phyloP scores from a whole-genome alignment of 345 rosid genomes.

The Murraya paniculata region DNA sequence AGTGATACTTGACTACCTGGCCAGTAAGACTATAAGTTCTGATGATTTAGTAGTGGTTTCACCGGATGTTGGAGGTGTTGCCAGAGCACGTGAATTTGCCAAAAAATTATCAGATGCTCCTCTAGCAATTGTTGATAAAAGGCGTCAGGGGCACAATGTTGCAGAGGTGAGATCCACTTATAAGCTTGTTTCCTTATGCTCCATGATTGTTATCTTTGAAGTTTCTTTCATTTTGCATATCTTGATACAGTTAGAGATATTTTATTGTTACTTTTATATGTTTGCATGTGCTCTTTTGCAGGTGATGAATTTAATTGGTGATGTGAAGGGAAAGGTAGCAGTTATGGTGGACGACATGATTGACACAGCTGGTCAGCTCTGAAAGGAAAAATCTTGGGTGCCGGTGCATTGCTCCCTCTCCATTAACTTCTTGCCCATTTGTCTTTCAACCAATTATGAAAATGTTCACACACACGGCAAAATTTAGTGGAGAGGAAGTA shows the following conservation, averaged over 20 bases:
- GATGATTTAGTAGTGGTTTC: slow-evolving; percentile 94
- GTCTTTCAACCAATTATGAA: neutral
- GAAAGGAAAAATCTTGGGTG: neutral
- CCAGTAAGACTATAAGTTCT: slow-evolving; percentile 85
- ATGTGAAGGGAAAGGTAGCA: slow-evolving; percentile 94
- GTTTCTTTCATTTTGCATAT: neutral
- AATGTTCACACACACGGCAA: neutral
- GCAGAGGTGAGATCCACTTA: slow-evolving; percentile 64
- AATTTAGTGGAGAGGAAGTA: neutral
- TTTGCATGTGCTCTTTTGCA: slow-evolving; percentile 25
- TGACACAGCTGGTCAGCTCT: slow-evolving; percentile 83
- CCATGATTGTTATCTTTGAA: neutral
- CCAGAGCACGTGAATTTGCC: slow-evolving; percentile 94
- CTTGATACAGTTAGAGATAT: neutral
- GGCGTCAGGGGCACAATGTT: slow-evolving; percentile 95
- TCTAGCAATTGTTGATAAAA: slow-evolving; percentile 94
- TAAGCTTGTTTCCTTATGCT: neutral
- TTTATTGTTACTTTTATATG: neutral
- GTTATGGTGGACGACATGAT: slow-evolving; percentile 99
- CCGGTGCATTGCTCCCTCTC: neutral
- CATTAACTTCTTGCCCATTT: neutral
- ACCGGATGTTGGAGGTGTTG: slow-evolving; percentile 98
- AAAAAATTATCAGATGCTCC: slow-evolving; percentile 97
- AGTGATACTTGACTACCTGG: slow-evolving; percentile 94
- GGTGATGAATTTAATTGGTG: slow-evolving; percentile 98